Evolutionary conservation across 805 yeast genomes (phyloP), one percentile per base, ranked within the genome.

Genomic region (Candida maltosa): DNA sequence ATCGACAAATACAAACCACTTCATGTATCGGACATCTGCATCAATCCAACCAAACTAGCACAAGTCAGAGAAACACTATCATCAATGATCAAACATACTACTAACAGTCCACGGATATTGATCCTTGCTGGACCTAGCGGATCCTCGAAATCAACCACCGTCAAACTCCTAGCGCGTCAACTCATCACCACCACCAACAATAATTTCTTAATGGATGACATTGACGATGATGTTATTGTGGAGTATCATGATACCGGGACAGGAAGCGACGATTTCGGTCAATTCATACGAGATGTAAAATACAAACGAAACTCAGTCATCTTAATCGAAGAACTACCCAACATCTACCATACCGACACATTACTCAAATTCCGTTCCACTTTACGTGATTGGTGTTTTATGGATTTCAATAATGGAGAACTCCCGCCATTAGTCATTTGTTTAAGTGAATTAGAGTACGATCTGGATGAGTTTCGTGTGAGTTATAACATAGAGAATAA

Each of bases 71-170:
- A 52, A 1, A 62, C 56, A 0, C 44, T 91, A 4, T 36, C 46
- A 3, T 55, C 46, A 0, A 71, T 81, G 78, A 46, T 76, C 0
- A 20, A 43, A 2, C 62, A 60, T 1, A 34, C 45, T 3, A 32
- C 60, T n/a, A 45, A 52, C 6, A 26, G 53, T 9, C n/a, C n/a
- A n/a, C 64, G 76, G 29, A 52, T 89, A 0, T 54, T 89, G 12
- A 58, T 91, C 0, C 48, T 91, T 1, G 72, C 82, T 3, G 98
- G 98, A 0, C 97, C 97, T 0, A 68, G 94, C 4, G 97, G 97
- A 0, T 52, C 81, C 25, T 81, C 91, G 1, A 91, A 91, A 52
- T 81, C 94, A 29, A 78, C 95, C 0, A 50, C 75, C 1, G 66
- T 76, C 4, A 72, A 74, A 39, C 46, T 74, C 2, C 42, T 88